Percentiles rank a stretch among this genome's conserved stretches.
These are phyloP conservation scores for Cyclotella choctawhatcheeana DNA, from an alignment of 108 stramenopile species.

Conservation along the genomic window DNA sequence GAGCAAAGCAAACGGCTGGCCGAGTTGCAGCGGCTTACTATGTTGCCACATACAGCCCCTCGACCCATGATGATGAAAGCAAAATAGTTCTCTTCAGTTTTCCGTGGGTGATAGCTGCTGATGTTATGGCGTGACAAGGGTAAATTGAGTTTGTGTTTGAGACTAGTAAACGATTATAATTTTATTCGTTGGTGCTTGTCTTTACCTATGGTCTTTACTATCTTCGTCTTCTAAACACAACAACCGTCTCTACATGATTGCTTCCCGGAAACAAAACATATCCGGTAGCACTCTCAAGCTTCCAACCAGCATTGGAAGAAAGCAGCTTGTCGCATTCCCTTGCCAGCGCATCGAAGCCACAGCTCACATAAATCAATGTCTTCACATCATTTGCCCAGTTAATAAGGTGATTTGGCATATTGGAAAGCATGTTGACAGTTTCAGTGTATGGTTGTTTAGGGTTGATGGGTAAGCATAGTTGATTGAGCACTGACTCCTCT, in stretches of 20 bases:
- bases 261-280: constrained; percentile 95
- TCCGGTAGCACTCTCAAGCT: constrained; percentile 89
- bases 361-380: constrained; percentile 95
- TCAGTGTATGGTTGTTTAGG: constrained; percentile 74
- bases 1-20: neutral
- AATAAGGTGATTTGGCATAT: constrained; percentile 58
- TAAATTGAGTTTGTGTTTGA: too few relatives aligned
- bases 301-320: constrained; percentile 80
- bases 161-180: too few relatives aligned
- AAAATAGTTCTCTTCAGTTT: constrained; percentile 5
- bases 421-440: constrained; percentile 47
- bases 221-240: constrained; percentile 74
- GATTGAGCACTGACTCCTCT: constrained; percentile 82
- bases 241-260: constrained; percentile 95
- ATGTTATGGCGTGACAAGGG: too few relatives aligned
- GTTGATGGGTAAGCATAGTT: constrained; percentile 76
- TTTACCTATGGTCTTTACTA: too few relatives aligned
- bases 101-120: constrained; percentile 12
- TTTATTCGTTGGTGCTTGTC: too few relatives aligned
- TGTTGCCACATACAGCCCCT: constrained; percentile 1
- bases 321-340: constrained; percentile 85
- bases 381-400: constrained; percentile 79
- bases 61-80: neutral
- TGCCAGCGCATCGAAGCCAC: constrained; percentile 97
- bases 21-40: constrained; percentile 7